phyloP scores from a whole-genome alignment of 1,284 basidiomycete genomes.

The Tausonia pullulans region DNA sequence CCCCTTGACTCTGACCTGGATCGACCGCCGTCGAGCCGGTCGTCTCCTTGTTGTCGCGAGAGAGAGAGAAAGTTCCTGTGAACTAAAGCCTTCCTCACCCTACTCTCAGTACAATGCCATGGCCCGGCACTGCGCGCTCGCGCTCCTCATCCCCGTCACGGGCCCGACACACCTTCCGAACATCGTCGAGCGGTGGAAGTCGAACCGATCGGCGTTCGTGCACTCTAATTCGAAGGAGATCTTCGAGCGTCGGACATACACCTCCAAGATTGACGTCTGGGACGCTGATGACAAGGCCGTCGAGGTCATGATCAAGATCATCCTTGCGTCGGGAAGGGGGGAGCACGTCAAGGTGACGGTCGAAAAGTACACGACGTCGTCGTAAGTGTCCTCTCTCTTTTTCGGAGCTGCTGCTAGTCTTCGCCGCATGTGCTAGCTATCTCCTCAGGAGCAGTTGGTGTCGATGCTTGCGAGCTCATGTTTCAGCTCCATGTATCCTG shows the following conservation, averaged over 20 bases:
- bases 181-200: conserved; percentile 9
- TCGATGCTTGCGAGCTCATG: too few relatives aligned
- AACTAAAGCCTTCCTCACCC: too few relatives aligned
- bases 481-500: too few relatives aligned
- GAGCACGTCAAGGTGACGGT: conserved; percentile 15
- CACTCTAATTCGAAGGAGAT: conserved; percentile 11
- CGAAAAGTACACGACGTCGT: conserved; percentile 9
- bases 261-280: conserved; percentile 9
- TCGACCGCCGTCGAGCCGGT: too few relatives aligned
- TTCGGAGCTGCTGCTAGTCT: too few relatives aligned
- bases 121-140: conserved; percentile 13
- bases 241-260: conserved; percentile 11
- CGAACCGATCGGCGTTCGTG: conserved; percentile 10
- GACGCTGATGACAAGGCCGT: conserved; percentile 16
- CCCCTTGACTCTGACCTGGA: too few relatives aligned
- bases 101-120: conserved; percentile 10
- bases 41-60: too few relatives aligned
- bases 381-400: background rate
- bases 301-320: conserved; percentile 14
- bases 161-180: background rate
- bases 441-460: too few relatives aligned
- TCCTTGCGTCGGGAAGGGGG: conserved; percentile 13
- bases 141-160: conserved; percentile 12
- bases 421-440: too few relatives aligned
- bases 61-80: background rate